Conservation (phyloP, 768 basidiomycete species). For the Calvatia gigantea region DNA sequence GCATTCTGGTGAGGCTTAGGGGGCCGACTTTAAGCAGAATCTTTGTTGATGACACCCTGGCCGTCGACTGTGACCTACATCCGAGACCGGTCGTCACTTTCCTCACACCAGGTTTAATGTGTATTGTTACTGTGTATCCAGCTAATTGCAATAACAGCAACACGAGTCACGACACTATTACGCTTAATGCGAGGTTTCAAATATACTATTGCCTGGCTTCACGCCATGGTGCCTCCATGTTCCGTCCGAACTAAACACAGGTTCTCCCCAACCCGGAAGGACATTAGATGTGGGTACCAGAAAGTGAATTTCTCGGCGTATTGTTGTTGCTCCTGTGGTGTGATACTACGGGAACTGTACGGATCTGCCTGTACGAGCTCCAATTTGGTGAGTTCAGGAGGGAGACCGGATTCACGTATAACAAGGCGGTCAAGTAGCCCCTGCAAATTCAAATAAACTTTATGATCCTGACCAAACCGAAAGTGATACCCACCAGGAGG, state of each 20-base stretch:
- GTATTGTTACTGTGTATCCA: not conserved
- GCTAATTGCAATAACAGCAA: not conserved
- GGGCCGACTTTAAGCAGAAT: conserved; percentile 33
- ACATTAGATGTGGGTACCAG: conserved; percentile 1
- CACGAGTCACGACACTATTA: not conserved
- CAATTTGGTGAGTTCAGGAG: not conserved
- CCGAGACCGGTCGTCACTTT: conserved; percentile 36
- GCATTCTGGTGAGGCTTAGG: conserved; percentile 31
- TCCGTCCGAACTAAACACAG: not conserved
- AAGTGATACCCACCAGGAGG: not conserved
- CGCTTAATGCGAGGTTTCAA: not conserved
- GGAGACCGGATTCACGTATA: not conserved
- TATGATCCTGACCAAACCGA: not conserved
- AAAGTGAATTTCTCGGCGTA: not conserved
- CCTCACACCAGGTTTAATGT: conserved; percentile 36
- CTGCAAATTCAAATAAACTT: not conserved
- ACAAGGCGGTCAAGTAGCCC: conserved; percentile 8
- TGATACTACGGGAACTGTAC: conserved; percentile 3
- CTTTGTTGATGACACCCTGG: conserved; percentile 33
- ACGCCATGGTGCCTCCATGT: not conserved
- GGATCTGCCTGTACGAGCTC: conserved; percentile 9
- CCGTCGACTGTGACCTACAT: conserved; percentile 30
- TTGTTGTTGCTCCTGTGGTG: conserved; percentile 1
- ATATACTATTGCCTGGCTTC: conserved; percentile 3
- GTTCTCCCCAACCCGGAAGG: conserved; percentile 8